Percentiles rank a stretch among this genome's conserved stretches.
Evolutionary conservation across 2,329 filamentous ascomycete genomes (phyloP).

Genomic region (Chaetothyriales sp.): DNA sequence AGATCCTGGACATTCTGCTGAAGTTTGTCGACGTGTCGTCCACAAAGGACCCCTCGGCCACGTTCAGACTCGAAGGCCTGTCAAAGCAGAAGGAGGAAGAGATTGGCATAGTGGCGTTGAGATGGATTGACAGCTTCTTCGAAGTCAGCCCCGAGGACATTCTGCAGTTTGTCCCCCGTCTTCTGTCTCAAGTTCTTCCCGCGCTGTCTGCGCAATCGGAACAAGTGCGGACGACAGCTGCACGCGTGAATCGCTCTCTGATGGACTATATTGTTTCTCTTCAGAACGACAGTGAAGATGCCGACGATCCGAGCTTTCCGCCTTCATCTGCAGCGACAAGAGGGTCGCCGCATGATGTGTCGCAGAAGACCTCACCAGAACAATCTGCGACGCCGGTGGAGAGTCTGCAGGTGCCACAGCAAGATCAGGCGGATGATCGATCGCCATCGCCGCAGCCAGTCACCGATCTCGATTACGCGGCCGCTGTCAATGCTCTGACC

Average conservation of each 20-base stretch:
- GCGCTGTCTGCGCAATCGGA: conserved; percentile 88
- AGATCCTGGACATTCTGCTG: conserved; percentile 81
- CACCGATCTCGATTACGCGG: conserved; percentile 79
- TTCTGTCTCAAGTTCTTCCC: conserved; percentile 80
- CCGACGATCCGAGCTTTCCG: conserved; percentile 20
- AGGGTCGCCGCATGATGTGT: conserved; percentile 20
- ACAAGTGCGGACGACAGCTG: conserved; percentile 72
- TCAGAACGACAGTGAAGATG: conserved; percentile 48
- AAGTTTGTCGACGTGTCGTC: conserved; percentile 53
- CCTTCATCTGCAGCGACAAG: conserved; percentile 17
- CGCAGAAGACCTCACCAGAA: conserved; percentile 20
- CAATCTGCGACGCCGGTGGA: conserved; percentile 23
- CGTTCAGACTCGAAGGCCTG: conserved; percentile 15
- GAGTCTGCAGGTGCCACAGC: conserved; percentile 29
- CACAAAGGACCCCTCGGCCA: conserved; percentile 11
- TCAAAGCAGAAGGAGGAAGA: conserved; percentile 54
- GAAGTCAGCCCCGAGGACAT: conserved; percentile 97
- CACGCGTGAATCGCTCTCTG: conserved; percentile 73
- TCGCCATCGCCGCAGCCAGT: conserved; percentile 27
- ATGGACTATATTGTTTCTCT: conserved; percentile 91
- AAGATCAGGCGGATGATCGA: not conserved
- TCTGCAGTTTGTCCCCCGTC: conserved; percentile 79
- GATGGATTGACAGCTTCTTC: conserved; percentile 93
- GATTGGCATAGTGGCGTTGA: conserved; percentile 73
- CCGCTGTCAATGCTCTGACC: conserved; percentile 83